Evolutionary conservation across 495 filamentous ascomycete species (phyloP).

Genomic region (Penicillium maclennaniae): DNA sequence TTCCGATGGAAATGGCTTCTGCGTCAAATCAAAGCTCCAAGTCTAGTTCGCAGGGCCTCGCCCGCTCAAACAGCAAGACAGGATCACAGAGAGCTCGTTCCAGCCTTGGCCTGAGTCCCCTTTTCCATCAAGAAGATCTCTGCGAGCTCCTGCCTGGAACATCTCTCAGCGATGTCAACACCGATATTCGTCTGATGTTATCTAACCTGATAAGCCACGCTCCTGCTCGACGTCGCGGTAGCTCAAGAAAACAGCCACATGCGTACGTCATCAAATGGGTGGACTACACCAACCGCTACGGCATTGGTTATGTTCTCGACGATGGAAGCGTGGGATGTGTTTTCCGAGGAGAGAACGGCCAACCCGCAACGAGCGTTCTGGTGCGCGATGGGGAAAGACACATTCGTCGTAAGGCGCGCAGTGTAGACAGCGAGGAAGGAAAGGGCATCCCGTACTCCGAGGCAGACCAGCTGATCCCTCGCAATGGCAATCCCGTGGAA

Average conservation of each 20-base stretch:
- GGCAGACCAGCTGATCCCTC: constrained; percentile 62
- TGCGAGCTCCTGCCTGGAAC: constrained; percentile 37
- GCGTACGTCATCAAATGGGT: constrained; percentile 81
- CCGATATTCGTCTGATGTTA: constrained; percentile 41
- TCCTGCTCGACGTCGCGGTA: constrained; percentile 31
- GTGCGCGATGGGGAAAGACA: constrained; percentile 59
- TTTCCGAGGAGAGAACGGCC: constrained; percentile 59
- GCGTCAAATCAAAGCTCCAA: constrained; percentile 7
- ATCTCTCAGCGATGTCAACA: constrained; percentile 39
- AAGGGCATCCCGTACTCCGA: constrained; percentile 53
- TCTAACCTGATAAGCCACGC: constrained; percentile 37
- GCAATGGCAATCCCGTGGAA: constrained; percentile 61
- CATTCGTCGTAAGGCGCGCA: constrained; percentile 47
- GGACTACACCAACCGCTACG: constrained; percentile 90
- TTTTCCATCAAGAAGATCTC: constrained; percentile 37
- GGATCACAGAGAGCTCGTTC: constrained; percentile 34
- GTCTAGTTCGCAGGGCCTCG: constrained; percentile 17
- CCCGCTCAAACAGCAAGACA: constrained; percentile 34
- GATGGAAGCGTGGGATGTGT: constrained; percentile 82
- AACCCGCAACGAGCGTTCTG: constrained; percentile 63
- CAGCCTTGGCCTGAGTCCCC: constrained; percentile 36
- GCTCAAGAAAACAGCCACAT: constrained; percentile 34
- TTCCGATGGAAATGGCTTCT: constrained; percentile 9
- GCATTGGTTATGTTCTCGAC: constrained; percentile 78
- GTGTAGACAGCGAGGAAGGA: constrained; percentile 52